These are phyloP conservation scores for Tetradesmus lagerheimii DNA, from an alignment of 139 green algal genomes.

Conservation along the genomic window DNA sequence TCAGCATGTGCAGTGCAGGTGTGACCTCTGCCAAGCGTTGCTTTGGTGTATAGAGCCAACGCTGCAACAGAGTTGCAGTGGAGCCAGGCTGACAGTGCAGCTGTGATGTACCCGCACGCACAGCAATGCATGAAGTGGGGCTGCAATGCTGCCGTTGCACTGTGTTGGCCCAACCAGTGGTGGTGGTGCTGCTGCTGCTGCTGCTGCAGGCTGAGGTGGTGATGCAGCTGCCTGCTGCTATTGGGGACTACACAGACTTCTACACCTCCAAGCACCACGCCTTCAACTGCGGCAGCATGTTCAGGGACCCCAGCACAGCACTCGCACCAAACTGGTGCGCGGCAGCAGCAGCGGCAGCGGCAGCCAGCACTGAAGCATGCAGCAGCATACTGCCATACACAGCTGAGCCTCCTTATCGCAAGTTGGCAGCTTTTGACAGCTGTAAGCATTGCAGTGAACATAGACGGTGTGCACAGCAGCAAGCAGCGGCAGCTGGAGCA, in stretches of 20 bases:
- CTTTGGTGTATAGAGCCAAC: too few species aligned
- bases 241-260: constrained; percentile 98
- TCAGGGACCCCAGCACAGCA: constrained; percentile 77
- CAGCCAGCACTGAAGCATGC: too few species aligned
- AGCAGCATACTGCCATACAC: too few species aligned
- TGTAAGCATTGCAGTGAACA: too few species aligned
- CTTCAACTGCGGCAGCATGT: constrained; percentile 87
- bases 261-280: constrained; percentile 93
- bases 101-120: not conserved
- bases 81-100: too few species aligned
- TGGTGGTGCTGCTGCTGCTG: not conserved
- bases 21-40: too few species aligned
- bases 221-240: constrained; percentile 83
- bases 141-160: not conserved
- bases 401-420: too few species aligned
- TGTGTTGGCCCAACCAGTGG: not conserved
- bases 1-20: too few species aligned
- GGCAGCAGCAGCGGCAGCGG: not conserved
- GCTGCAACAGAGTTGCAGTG: too few species aligned
- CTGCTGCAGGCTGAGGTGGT: constrained; percentile 64
- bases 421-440: too few species aligned
- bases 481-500: not conserved
- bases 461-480: too few species aligned
- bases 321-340: constrained; percentile 90
- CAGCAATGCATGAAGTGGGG: not conserved